Conservation (phyloP, 176 grass and related monocot species). For the Oryza punctata region DNA sequence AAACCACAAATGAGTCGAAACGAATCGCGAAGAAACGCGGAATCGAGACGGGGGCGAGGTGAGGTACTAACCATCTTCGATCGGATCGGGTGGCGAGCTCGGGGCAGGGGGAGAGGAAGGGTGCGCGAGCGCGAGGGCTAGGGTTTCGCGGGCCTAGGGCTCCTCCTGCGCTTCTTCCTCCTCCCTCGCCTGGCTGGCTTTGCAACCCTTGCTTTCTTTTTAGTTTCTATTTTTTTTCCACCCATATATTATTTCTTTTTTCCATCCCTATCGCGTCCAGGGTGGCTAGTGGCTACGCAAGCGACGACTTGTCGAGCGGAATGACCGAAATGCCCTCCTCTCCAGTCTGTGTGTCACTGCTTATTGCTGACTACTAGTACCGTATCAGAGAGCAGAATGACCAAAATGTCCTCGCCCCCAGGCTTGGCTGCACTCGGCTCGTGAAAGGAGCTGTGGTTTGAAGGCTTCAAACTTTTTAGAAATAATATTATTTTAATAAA, state of each 20-base stretch:
- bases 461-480: no score
- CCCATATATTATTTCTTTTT: background rate
- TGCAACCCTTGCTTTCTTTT: background rate
- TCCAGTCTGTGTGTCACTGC: no score
- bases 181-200: constrained; percentile 7
- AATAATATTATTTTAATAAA: no score
- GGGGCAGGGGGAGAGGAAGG: background rate
- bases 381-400: no score
- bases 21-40: background rate
- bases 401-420: no score
- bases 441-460: no score
- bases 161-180: background rate
- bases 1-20: background rate
- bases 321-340: constrained; percentile 28
- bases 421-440: no score
- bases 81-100: constrained; percentile 19
- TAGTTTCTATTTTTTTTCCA: background rate
- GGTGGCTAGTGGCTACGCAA: background rate
- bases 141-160: constrained; percentile 31
- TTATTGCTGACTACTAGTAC: no score
- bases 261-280: background rate
- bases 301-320: background rate
- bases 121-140: background rate
- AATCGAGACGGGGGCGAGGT: background rate
- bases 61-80: constrained; percentile 53